Evolutionary conservation across 345 rosid species (phyloP).

Genomic region (Eucalyptus grandis): DNA sequence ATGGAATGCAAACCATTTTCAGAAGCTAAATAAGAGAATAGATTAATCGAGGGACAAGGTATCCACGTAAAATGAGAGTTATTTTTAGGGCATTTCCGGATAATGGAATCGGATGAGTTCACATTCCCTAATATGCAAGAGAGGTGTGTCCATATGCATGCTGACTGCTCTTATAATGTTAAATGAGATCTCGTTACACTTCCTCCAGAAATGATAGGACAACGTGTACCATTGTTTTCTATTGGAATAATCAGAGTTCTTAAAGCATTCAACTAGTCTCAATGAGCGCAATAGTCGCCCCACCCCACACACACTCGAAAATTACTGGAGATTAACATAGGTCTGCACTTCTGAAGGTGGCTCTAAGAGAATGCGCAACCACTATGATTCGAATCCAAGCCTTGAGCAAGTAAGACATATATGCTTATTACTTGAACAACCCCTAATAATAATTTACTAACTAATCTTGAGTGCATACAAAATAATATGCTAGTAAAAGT

Average conservation of each 20-base stretch:
- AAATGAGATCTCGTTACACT: not conserved
- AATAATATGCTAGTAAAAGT: not conserved
- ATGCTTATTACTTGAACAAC: not conserved
- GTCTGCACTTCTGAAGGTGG: not conserved
- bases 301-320: not conserved
- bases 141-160: not conserved
- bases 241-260: not conserved
- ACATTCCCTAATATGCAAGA: not conserved
- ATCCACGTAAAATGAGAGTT: not conserved
- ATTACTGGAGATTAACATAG: not conserved
- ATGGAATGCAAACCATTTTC: not conserved
- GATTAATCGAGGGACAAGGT: not conserved
- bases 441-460: not conserved
- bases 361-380: not conserved
- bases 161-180: not conserved
- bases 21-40: not conserved
- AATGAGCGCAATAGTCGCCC: not conserved
- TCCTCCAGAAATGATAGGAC: not conserved
- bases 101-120: not conserved
- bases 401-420: not conserved
- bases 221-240: not conserved
- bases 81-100: not conserved
- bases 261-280: not conserved
- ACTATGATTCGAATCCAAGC: not conserved
- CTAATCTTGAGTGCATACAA: not conserved